phyloP scores from a whole-genome alignment of 805 yeast species.

The Pichia cabralensis region DNA sequence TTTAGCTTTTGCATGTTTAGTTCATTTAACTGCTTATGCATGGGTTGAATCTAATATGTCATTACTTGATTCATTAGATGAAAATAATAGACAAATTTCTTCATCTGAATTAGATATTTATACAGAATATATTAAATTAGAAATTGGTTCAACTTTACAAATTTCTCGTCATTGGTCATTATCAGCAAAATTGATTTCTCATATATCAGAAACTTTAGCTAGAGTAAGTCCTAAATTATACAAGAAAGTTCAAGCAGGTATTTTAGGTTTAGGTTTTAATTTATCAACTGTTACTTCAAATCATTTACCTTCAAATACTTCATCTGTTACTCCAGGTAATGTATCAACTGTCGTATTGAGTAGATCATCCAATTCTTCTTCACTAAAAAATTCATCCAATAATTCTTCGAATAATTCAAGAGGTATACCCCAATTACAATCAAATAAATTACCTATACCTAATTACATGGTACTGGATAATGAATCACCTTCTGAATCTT shows the following conservation, averaged over 20 bases:
- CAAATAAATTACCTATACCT: too few relatives aligned
- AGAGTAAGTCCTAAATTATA: slow-evolving; percentile 35
- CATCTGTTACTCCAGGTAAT: neutral
- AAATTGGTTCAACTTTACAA: slow-evolving; percentile 38
- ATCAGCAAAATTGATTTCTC: slow-evolving; percentile 36
- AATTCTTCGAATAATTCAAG: neutral
- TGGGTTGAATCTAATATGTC: slow-evolving; percentile 37
- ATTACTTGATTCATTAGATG: slow-evolving; percentile 9
- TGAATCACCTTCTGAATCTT: too few relatives aligned
- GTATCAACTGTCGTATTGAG: neutral
- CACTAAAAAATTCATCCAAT: too few relatives aligned
- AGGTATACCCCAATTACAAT: too few relatives aligned
- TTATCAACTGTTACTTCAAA: neutral
- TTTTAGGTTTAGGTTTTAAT: slow-evolving; percentile 15
- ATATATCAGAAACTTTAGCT: slow-evolving; percentile 35
- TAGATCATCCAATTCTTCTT: too few relatives aligned
- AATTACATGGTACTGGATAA: too few relatives aligned
- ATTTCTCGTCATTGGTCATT: slow-evolving; percentile 43
- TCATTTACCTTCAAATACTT: neutral
- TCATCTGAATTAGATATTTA: slow-evolving; percentile 33
- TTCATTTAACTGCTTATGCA: slow-evolving; percentile 42
- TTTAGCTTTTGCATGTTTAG: slow-evolving; percentile 41
- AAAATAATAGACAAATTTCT: slow-evolving; percentile 6
- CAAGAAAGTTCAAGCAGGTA: slow-evolving; percentile 27
- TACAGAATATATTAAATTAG: slow-evolving; percentile 39